Conservation (phyloP, 2,329 filamentous ascomycete species). For the Verticillium tricorpus region DNA sequence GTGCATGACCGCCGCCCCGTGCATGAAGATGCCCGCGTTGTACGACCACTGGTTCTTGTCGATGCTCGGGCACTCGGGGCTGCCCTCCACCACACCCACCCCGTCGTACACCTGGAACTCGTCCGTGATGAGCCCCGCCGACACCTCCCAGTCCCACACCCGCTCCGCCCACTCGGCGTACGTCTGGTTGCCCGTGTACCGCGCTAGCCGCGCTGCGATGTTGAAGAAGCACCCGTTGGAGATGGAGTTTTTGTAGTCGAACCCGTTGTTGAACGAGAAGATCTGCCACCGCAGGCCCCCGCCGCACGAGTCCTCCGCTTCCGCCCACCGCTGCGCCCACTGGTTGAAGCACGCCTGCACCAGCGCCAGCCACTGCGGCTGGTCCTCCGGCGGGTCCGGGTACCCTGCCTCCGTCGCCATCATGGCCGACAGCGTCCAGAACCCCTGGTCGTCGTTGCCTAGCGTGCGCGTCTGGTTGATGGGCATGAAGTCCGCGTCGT, state of each 20-base stretch:
- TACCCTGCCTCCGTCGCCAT: slow-evolving; percentile 73
- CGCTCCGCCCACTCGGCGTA: slow-evolving; percentile 73
- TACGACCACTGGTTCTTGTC: slow-evolving; percentile 64
- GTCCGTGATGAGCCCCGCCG: slow-evolving; percentile 50
- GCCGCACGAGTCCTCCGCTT: slow-evolving; percentile 46
- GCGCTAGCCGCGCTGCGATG: slow-evolving; percentile 64
- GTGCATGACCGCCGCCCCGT: slow-evolving; percentile 58
- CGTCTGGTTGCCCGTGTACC: slow-evolving; percentile 74
- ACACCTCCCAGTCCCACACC: slow-evolving; percentile 61
- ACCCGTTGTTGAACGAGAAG: slow-evolving; percentile 70
- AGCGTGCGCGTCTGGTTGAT: slow-evolving; percentile 55
- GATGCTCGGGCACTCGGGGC: slow-evolving; percentile 42
- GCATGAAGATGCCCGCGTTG: slow-evolving; percentile 63
- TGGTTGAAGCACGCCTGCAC: slow-evolving; percentile 78
- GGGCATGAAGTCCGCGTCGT: slow-evolving; percentile 62
- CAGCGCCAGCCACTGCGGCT: slow-evolving; percentile 73
- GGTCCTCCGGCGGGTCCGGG: slow-evolving; percentile 56
- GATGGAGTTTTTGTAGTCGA: slow-evolving; percentile 64
- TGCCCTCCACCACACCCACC: slow-evolving; percentile 28
- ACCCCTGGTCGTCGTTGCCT: slow-evolving; percentile 75
- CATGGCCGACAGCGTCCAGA: slow-evolving; percentile 83
- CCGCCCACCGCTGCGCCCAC: slow-evolving; percentile 68
- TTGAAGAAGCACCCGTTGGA: slow-evolving; percentile 69
- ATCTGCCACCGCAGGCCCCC: slow-evolving; percentile 87
- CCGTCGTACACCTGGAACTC: slow-evolving; percentile 53